These are phyloP conservation scores for Avena sativa DNA, from an alignment of 176 grass and related monocot genomes.

Conservation along the genomic window DNA sequence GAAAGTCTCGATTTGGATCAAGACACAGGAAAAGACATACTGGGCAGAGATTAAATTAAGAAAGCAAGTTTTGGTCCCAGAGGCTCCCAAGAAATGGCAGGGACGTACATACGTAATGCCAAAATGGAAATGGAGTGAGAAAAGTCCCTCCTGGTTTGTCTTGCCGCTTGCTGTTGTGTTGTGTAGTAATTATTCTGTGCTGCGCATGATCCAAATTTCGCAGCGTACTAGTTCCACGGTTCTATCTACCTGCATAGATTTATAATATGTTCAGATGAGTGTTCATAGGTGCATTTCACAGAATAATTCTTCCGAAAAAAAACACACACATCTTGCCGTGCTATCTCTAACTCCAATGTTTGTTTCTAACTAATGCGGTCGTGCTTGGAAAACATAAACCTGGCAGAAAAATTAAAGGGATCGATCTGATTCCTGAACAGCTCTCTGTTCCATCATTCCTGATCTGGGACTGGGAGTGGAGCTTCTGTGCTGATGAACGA, in stretches of 20 bases:
- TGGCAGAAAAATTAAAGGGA: no score
- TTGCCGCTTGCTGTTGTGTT: conserved; percentile 3
- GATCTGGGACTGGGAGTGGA: conserved; percentile 31
- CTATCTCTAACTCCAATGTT: no score
- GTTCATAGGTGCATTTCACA: no score
- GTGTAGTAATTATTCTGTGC: not conserved
- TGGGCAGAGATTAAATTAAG: not conserved
- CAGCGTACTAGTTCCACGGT: not conserved
- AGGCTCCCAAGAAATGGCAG: not conserved
- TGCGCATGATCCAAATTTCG: conserved; percentile 2
- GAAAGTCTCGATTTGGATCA: conserved; percentile 35
- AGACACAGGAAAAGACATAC: conserved; percentile 31
- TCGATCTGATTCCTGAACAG: no score
- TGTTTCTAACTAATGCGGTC: no score
- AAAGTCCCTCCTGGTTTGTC: not conserved
- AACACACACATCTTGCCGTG: no score
- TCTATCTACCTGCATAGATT: not conserved
- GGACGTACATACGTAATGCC: not conserved
- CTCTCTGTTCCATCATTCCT: conserved; percentile 24
- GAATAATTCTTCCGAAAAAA: no score
- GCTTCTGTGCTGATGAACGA: conserved; percentile 28
- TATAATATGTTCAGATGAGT: not conserved
- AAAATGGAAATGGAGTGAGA: conserved; percentile 26
- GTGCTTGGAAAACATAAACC: no score
- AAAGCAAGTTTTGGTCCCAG: conserved; percentile 6